Conservation (phyloP, 2,329 filamentous ascomycete species). For the Ophiostoma pallidulum region DNA sequence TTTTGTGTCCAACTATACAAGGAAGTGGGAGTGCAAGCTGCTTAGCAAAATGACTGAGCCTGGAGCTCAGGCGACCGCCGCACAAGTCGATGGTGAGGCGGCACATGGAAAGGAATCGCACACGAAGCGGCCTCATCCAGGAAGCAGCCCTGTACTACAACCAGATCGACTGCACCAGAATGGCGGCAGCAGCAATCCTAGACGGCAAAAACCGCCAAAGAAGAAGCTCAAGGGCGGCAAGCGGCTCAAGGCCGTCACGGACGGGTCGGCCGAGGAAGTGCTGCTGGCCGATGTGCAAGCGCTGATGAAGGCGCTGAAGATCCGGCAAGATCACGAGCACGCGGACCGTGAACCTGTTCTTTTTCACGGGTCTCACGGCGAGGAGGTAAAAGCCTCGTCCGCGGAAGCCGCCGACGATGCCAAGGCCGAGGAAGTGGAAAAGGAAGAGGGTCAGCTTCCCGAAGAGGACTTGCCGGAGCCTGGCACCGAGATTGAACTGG, state of each 20-base stretch:
- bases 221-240: conserved; percentile 50
- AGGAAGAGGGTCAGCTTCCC: conserved; percentile 6
- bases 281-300: conserved; percentile 53
- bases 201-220: conserved; percentile 14
- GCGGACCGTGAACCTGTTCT: conserved; percentile 15
- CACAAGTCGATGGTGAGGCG: background rate
- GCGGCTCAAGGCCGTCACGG: conserved; percentile 43
- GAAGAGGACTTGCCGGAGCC: conserved; percentile 46
- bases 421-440: background rate
- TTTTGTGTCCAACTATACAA: background rate
- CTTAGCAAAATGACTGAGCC: background rate
- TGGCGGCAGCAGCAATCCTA: conserved; percentile 5
- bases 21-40: background rate
- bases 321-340: conserved; percentile 20
- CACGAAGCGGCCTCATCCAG: conserved; percentile 11
- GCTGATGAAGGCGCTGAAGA: conserved; percentile 37
- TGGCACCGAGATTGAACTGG: conserved; percentile 69
- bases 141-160: conserved; percentile 2
- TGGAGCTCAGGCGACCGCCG: background rate
- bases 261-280: conserved; percentile 58
- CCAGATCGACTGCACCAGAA: conserved; percentile 11
- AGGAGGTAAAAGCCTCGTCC: background rate
- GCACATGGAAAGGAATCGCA: background rate
- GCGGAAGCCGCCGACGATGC: background rate
- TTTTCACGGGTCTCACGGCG: conserved; percentile 11